Base-by-base conservation (phyloP, 306 rosid species). In the Luffa acutangula region DNA sequence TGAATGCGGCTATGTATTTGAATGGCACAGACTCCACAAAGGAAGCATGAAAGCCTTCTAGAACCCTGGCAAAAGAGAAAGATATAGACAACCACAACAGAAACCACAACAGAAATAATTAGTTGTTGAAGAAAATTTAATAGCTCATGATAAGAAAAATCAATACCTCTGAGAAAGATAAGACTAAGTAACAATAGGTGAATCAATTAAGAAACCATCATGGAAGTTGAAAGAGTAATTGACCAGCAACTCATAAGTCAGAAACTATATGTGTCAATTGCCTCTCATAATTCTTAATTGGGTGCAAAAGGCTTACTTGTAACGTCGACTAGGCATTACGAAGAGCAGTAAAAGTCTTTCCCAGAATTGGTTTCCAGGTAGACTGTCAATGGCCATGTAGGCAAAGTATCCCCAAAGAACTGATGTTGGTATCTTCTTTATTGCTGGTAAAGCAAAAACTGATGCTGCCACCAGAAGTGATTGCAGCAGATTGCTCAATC, bases 331-430 rank as follows among this genome's bases (percentile, higher is more conserved):
- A 49, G 94, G 94, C n/a, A 89, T 71, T 51, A 92, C 85, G 80
- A 90, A 86, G 80, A 94, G 88, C 53, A 94, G 86, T 54, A 88
- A 77, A 53, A 89, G 77, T 75, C 97, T 92, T 83, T 94, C 96
- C 97, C 96, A 92, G 75, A 94, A 92, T 62, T 94, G 97, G 79
- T 90, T 94, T 25, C 97, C 96, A 0, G 97, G 97, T 82, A 94
- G 98, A 87, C 98, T 94, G 80, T 94, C 96, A 36, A 92, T 90
- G 82, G 98, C 97, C 97, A 92, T 94, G 87, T 84, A 94, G 4
- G 97, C 94, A 53, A 94, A 94, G 53, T 92, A 94, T 58, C 98
- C 97, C 98, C 98, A 93, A 21, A 91, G 85, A 84, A 93, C 93
- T 3, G 98, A 90, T 79, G 93, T 91, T 20, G 98, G 97, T 76